Conservation (phyloP, 2,329 filamentous ascomycete genomes). For the Exophiala aquamarina region DNA sequence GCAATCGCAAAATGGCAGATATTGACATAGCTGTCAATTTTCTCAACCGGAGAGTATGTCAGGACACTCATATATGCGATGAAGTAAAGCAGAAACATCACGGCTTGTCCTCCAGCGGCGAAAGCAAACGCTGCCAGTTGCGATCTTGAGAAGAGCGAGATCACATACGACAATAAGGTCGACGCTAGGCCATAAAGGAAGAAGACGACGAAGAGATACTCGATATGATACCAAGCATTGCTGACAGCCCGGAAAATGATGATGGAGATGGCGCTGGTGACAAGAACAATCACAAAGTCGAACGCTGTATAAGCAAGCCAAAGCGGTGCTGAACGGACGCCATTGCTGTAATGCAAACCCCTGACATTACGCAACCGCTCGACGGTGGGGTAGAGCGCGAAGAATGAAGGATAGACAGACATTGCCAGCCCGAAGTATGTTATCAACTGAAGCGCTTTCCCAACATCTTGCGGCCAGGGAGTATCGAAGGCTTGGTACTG, state of each 20-base stretch:
- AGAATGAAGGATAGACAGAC: constrained; percentile 78
- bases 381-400: constrained; percentile 82
- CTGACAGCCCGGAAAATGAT: constrained; percentile 66
- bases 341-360: constrained; percentile 87
- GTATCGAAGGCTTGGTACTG: constrained; percentile 74
- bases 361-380: constrained; percentile 78
- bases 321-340: constrained; percentile 75
- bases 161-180: constrained; percentile 72
- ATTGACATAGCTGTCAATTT: constrained; percentile 66
- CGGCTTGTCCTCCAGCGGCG: constrained; percentile 72
- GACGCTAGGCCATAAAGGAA: constrained; percentile 78
- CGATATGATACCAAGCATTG: constrained; percentile 71
- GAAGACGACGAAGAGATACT: constrained; percentile 79
- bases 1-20: constrained; percentile 75
- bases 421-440: constrained; percentile 80
- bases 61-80: constrained; percentile 70
- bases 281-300: constrained; percentile 73
- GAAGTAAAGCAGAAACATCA: constrained; percentile 70
- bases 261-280: constrained; percentile 64
- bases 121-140: constrained; percentile 85
- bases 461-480: constrained; percentile 67
- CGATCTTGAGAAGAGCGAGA: constrained; percentile 76
- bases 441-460: constrained; percentile 74
- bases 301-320: constrained; percentile 83
- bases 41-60: constrained; percentile 70